Evolutionary conservation across 345 rosid genomes (phyloP), one percentile per base, ranked within the genome.

Genomic region (Eucalyptus caleyi): DNA sequence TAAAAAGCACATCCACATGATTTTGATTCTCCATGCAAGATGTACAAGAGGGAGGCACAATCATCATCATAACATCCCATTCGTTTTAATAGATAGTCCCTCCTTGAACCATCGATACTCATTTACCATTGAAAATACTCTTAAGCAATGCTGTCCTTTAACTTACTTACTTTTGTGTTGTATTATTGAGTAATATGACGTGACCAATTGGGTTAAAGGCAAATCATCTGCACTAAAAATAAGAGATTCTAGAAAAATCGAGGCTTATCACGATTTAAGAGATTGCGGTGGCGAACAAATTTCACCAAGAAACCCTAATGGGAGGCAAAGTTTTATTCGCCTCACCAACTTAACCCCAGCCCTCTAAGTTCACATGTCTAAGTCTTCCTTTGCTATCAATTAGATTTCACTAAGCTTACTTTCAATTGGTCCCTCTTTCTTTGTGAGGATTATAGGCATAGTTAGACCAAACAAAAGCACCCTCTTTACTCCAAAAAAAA

Each of bases 1-100:
- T 87, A 90, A 94, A 94, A 93, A 93, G 92, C 72, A 49, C 90
- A 81, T 88, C 88, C 88, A 87, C 95, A 95, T 95, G 94, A 94
- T 96, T 92, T 94, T 89, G 92, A 90, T 93, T 94, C 92, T 90
- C 91, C 93, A 92, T 93, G 94, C 94, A 92, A 90, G 59, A 87
- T 87, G 69, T 54, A 32, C 65, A 32, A 13, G 44, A 10, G 42
- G 67, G 88, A 53, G 69, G 69, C 94, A 94, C 67, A 89, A 91
- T 92, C 94, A 93, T 94, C 92, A 91, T 67, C 65, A 23, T 11
- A 77, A 40, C 42, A 18, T 6, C 47, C 47, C 7, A 77, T 77
- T 77, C 47, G 45, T 37, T 37, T 72, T 24, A 42, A 37, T 37
- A 19, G 45, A 37, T 72, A 37, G 14, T 11, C 45, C 44, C 45